Conservation (phyloP, 2,329 filamentous ascomycete genomes). For the Calonectria multiphialidica region DNA sequence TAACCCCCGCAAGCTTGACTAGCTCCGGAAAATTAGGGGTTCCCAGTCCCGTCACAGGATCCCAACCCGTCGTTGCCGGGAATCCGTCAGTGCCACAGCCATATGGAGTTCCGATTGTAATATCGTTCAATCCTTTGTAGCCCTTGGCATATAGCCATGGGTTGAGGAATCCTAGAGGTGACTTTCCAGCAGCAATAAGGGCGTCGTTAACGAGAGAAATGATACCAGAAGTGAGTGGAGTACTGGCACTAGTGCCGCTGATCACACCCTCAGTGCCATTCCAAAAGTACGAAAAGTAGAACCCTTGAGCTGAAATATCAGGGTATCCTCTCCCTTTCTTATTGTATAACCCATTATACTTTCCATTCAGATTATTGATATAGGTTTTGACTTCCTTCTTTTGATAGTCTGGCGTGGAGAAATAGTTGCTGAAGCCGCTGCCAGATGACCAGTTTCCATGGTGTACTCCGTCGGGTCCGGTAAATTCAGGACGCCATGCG, state of each 20-base stretch:
- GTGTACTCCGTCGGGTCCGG: not conserved
- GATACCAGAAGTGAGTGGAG: not conserved
- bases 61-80: not conserved
- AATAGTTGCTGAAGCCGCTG: not conserved
- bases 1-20: not conserved
- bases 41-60: not conserved
- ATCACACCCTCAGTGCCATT: not conserved
- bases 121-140: not conserved
- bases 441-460: slow-evolving; percentile 1
- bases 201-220: not conserved
- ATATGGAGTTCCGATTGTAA: not conserved
- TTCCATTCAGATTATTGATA: not conserved
- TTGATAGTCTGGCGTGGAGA: not conserved
- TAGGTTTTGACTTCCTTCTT: not conserved
- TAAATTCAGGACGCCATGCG: not conserved
- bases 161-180: not conserved
- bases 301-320: not conserved
- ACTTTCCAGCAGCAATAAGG: not conserved
- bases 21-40: not conserved
- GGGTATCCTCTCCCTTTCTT: not conserved
- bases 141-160: not conserved
- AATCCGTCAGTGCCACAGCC: not conserved
- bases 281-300: not conserved
- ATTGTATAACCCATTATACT: not conserved
- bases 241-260: not conserved